Percentiles rank a stretch among this genome's conserved stretches.
These are phyloP conservation scores for Geranium rotundifolium DNA, from an alignment of 345 rosid species.

Conservation along the genomic window DNA sequence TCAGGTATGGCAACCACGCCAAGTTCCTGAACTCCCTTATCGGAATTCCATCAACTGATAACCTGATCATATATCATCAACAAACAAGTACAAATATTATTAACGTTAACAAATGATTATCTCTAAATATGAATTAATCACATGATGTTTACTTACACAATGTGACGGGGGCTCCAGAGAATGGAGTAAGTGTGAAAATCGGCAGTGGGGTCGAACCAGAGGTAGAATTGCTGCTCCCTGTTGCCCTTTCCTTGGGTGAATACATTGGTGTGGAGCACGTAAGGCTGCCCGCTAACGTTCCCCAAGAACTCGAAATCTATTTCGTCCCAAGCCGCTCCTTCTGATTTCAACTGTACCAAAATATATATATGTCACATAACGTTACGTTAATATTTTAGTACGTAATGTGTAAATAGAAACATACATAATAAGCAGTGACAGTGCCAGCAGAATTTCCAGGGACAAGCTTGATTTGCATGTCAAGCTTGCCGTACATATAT, in stretches of 20 bases:
- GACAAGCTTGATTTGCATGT: conserved; percentile 15
- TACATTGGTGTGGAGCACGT: conserved; percentile 12
- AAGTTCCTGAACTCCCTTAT: conserved; percentile 20
- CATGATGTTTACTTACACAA: conserved; percentile 16
- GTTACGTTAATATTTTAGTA: neutral
- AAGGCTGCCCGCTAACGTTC: conserved; percentile 7
- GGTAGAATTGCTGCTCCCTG: conserved; percentile 22
- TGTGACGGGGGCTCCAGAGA: conserved; percentile 15
- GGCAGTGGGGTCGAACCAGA: conserved; percentile 20
- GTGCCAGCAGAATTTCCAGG: conserved; percentile 17
- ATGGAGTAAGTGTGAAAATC: conserved; percentile 13
- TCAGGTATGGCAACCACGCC: conserved; percentile 8
- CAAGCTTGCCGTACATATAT: conserved; percentile 11
- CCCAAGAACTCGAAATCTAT: conserved; percentile 27
- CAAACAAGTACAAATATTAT: no score
- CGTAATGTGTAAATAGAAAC: neutral
- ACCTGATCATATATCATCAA: conserved; percentile 8
- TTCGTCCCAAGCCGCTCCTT: conserved; percentile 12
- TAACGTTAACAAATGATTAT: no score
- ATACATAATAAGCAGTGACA: conserved; percentile 15
- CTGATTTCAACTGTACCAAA: conserved; percentile 14
- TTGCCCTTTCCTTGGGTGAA: conserved; percentile 13
- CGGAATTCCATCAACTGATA: conserved; percentile 16
- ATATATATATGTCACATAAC: neutral
- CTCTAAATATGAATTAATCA: neutral